phyloP scores from a whole-genome alignment of 208 protist species.

The Leptomonas pyrrhocoris region DNA sequence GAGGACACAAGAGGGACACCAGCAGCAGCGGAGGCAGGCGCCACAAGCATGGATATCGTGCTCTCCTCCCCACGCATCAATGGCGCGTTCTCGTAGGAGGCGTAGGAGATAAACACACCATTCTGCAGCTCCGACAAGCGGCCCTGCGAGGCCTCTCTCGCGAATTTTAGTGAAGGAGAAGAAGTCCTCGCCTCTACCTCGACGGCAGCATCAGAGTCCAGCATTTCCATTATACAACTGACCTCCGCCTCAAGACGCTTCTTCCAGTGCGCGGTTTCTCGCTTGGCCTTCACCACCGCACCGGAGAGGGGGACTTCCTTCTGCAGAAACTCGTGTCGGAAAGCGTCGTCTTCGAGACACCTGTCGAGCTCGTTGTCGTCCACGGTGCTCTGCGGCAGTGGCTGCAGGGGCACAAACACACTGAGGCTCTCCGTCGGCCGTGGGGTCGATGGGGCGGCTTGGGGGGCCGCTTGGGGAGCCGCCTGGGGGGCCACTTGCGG shows the following conservation, averaged over 20 bases:
- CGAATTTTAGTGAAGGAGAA: not conserved
- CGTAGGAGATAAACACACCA: conserved; percentile 34
- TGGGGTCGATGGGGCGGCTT: not conserved
- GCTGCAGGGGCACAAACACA: conserved; percentile 5
- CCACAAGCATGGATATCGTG: conserved; percentile 4
- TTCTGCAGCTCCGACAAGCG: conserved; percentile 3
- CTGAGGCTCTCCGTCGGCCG: not conserved
- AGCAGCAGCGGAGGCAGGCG: conserved; percentile 2
- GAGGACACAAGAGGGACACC: not conserved
- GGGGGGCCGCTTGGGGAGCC: not conserved
- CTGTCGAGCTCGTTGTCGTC: not conserved
- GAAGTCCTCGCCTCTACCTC: not conserved
- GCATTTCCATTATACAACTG: conserved; percentile 38
- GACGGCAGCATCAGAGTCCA: conserved; percentile 57
- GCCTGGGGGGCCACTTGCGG: not conserved
- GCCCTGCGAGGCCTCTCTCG: not conserved
- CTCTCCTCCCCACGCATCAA: not conserved
- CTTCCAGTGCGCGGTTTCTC: conserved; percentile 40
- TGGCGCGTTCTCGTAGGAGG: conserved; percentile 22
- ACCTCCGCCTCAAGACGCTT: conserved; percentile 58
- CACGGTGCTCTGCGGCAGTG: not conserved
- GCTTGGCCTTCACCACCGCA: conserved; percentile 37
- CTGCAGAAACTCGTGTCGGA: conserved; percentile 32
- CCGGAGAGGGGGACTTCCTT: conserved; percentile 51
- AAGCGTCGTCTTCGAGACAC: conserved; percentile 29